phyloP scores from a whole-genome alignment of 1,284 basidiomycete genomes.

The Leccinum ponderosum region DNA sequence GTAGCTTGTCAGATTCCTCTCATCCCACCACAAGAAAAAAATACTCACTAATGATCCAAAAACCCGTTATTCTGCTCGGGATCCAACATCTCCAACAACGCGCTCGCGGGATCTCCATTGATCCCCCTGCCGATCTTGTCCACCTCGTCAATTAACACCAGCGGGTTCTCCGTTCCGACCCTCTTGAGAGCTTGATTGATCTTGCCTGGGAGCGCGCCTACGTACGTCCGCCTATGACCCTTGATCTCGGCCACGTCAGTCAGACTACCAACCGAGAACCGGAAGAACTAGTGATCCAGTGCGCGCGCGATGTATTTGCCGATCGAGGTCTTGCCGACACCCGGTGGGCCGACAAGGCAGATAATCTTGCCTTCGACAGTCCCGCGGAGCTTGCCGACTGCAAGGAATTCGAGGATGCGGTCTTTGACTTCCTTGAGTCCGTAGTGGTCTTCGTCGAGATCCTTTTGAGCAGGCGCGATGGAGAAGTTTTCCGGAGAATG shows the following conservation, averaged over 20 bases:
- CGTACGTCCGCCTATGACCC: conserved; percentile 96
- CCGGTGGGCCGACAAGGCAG: conserved; percentile 94
- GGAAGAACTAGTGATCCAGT: conserved; percentile 86
- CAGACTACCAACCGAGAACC: conserved; percentile 96
- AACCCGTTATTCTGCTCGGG: conserved; percentile 98
- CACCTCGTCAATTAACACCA: conserved; percentile 96
- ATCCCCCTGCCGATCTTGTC: conserved; percentile 98
- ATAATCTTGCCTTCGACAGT: conserved; percentile 99
- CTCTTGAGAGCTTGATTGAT: conserved; percentile 98
- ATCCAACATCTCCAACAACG: conserved; percentile 96
- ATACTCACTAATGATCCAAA: conserved; percentile 85
- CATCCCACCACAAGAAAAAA: neutral
- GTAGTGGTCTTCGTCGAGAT: conserved; percentile 96
- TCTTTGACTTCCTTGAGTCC: conserved; percentile 96
- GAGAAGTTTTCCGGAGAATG: conserved; percentile 95
- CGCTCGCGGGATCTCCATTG: conserved; percentile 95
- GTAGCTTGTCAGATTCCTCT: conserved; percentile 7
- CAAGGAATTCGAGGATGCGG: conserved; percentile 96
- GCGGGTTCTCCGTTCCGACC: conserved; percentile 95
- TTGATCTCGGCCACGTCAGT: conserved; percentile 99
- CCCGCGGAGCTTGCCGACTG: conserved; percentile 94
- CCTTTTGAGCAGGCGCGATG: conserved; percentile 80
- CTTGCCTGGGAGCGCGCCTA: conserved; percentile 95
- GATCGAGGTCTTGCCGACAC: conserved; percentile 94
- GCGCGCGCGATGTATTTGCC: conserved; percentile 94